Evolutionary conservation across 2,329 filamentous ascomycete species (phyloP), one percentile per base, ranked within the genome.

Genomic region (Aspergillus tamarii): DNA sequence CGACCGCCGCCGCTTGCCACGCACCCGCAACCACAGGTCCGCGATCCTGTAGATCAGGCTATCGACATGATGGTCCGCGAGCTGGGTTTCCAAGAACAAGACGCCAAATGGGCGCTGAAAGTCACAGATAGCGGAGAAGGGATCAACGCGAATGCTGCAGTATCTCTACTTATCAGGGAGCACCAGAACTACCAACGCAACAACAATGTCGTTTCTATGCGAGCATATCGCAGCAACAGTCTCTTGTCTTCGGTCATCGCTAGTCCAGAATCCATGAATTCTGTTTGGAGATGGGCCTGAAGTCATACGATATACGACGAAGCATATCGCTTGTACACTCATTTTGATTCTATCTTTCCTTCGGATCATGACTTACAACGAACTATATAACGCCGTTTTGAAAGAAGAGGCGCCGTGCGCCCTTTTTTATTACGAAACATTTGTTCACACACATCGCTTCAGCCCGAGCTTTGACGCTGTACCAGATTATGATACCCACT

Each of bases 91-190:
- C 80, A 80, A 9, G 77, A 82, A 19, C 80, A 82, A 21, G 81
- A 87, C 66, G 87, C 86, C 9, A 83, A 84, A 63, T 82, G 84
- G 69, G 87, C 87, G 21, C 75, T 89, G 21, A 82, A 83, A 46
- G 81, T 84, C 68, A 89, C 87, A 6, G 87, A 89, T 72, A 82
- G 82, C 16, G 87, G 87, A 0, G 84, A 87, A 66, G 85, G 85
- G 0, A 76, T 89, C 66, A 79, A 88, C 62, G 80, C 86, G 11
- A 82, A 87, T 68, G 81, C 83, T 5, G 87, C 87, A 0, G 82
- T 89, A 26, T 83, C 86, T 63, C 70, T 87, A 62, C 75, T 89
- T 65, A 70, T 86, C 21, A 74, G 77, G 61, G 78, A 81, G 65
- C 70, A 73, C 28, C 72, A 71, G 64, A 77, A 70, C 59, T 65